Base-by-base conservation (phyloP, 345 rosid species). In the Moricandia arvensis region DNA sequence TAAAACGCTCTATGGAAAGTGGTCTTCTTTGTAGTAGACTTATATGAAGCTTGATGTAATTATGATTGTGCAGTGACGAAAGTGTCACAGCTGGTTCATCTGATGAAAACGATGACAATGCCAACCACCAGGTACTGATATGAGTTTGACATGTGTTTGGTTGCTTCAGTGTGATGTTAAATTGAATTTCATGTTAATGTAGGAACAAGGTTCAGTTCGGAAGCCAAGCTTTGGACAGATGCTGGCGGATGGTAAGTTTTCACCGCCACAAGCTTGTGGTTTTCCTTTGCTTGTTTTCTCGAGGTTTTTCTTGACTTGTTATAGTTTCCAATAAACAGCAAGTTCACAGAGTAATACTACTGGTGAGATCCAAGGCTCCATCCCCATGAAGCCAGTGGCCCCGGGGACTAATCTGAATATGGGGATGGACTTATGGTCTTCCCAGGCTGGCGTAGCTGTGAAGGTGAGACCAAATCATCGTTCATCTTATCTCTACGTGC, bases 41-140 rank as follows among this genome's bases (percentile, higher is more conserved):
- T n/a, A n/a, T n/a, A n/a, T n/a, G n/a, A n/a, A n/a, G n/a, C n/a
- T n/a, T n/a, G n/a, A n/a, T n/a, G n/a, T n/a, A n/a, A n/a, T n/a
- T n/a, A n/a, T n/a, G n/a, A n/a, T n/a, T n/a, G n/a, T n/a, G 78
- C 89, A 95, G 97, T 80, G 91, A 77, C 72, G 97, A 92, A 37
- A 95, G 91, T 76, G 94, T 86, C n/a, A 88, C 91, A 26, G 99
- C 87, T 43, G 99, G 97, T 66, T 89, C 99, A 55, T 90, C 98
- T 66, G 96, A 90, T 73, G 96, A 80, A 79, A 90, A 87, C 54
- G 94, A 86, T 43, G 97, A 92, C 66, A 85, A 89, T 60, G 69
- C 76, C 45, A 85, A 86, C 67, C 93, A 84, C 41, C 91, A 87
- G 89, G 98, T 91, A 83, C 47, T 34, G 15, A 68, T 62, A 1